These are phyloP conservation scores for Astrothelium macrocarpum DNA, from an alignment of 495 filamentous ascomycete genomes.

Conservation along the genomic window DNA sequence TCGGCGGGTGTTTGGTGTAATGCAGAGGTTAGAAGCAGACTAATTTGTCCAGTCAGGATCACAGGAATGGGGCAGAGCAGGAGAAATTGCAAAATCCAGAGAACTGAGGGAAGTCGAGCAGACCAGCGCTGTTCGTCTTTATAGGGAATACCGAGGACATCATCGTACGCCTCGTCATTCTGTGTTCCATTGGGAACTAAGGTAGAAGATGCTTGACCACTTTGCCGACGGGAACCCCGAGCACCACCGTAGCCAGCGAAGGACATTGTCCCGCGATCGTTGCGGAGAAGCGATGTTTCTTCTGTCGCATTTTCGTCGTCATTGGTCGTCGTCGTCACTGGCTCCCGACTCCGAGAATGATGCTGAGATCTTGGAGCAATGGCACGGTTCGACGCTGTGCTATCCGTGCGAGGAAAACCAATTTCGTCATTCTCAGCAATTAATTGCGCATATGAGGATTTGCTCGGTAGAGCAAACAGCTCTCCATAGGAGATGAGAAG, in stretches of 20 bases:
- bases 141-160: conserved; percentile 44
- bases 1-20: conserved; percentile 65
- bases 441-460: conserved; percentile 42
- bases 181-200: conserved; percentile 8
- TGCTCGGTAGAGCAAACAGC: conserved; percentile 66
- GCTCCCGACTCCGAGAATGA: background rate
- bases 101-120: conserved; percentile 62
- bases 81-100: conserved; percentile 81
- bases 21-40: conserved; percentile 60
- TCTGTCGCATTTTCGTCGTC: conserved; percentile 58
- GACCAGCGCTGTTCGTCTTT: conserved; percentile 83
- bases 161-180: conserved; percentile 28
- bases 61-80: conserved; percentile 66
- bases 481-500: conserved; percentile 47
- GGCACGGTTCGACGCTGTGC: background rate
- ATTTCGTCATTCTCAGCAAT: conserved; percentile 31
- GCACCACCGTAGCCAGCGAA: background rate
- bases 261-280: conserved; percentile 46
- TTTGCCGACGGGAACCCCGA: background rate
- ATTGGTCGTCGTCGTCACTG: conserved; percentile 21
- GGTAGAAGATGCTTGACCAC: background rate
- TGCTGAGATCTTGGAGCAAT: background rate
- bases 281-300: conserved; percentile 66
- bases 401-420: background rate
- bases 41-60: conserved; percentile 63